phyloP scores from a whole-genome alignment of 345 rosid species.

The Acer negundo region DNA sequence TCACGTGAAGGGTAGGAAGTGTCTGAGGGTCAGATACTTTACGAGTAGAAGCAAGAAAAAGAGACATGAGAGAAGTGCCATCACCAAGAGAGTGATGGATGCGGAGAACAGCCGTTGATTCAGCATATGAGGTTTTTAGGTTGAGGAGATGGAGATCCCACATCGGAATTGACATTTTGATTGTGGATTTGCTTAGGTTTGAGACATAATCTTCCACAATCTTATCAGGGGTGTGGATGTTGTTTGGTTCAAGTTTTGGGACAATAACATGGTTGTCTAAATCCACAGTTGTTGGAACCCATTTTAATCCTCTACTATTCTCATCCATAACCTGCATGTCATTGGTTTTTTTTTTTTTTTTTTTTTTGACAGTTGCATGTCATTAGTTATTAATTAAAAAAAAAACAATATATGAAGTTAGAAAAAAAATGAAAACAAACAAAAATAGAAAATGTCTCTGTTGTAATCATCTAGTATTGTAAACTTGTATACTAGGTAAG shows the following conservation, averaged over 20 bases:
- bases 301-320: constrained; percentile 22
- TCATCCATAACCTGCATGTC: constrained; percentile 23
- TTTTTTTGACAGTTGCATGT: no score
- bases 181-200: constrained; percentile 15
- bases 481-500: no score
- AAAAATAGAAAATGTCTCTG: no score
- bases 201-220: constrained; percentile 36
- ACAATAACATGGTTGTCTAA: constrained; percentile 34
- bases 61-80: constrained; percentile 40
- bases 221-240: constrained; percentile 15
- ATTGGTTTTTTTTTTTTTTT: no score
- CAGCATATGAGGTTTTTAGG: constrained; percentile 32
- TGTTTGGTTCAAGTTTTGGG: constrained; percentile 10
- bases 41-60: constrained; percentile 30
- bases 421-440: no score
- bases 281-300: constrained; percentile 34
- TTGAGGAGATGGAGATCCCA: constrained; percentile 48
- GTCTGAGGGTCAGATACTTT: constrained; percentile 24
- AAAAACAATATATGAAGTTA: no score
- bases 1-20: constrained; percentile 15
- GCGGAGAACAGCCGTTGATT: constrained; percentile 24
- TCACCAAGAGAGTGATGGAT: constrained; percentile 46
- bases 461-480: no score
- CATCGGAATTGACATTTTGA: constrained; percentile 35
- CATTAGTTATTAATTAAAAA: no score